Evolutionary conservation across 75 land plant genomes (phyloP), one percentile per base, ranked within the genome.

Genomic region (Sequoia sempervirens): DNA sequence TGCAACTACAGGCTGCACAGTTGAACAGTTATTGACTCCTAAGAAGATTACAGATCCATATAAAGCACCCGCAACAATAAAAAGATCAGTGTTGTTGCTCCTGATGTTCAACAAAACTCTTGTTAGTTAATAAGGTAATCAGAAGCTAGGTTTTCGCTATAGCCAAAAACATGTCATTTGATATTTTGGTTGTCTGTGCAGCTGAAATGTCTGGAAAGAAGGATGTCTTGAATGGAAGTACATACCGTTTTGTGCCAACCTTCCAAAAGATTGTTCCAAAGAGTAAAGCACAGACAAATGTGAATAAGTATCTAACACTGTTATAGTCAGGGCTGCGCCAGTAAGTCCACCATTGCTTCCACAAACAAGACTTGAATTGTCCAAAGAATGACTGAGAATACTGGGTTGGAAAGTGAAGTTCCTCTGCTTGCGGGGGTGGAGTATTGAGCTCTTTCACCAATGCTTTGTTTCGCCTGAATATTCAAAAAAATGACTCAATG

Each of bases 301-400:
- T 92, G 83, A 93, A 95, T 72, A 87, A 87, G 83, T 82, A 87
- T 86, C 97, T 84, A 76, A 92, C 95, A 75, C 88, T 87, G 84
- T 94, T 95, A 82, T 95, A 95, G 34, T 93, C 91, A 52, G 97
- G 97, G 81, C 91, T 95, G 82, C 93, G 91, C 96, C 96, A 95
- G 82, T 95, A 93, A 41, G 96, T 93, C 90, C 64, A 86, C 88
- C 90, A 89, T 50, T 93, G 95, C 80, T 94, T 94, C 96, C 96
- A 94, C 11, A 93, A 78, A 83, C 95, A 95, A 0, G 92, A 82
- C 83, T 87, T 90, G 88, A 90, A 95, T 53, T 95, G 96, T 36
- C 85, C 93, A 50, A 83, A 80, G 6, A 82, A 78, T 0, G 88
- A 37, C 75, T 92, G 92, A 46, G 96, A 88, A 79, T 84, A 93